A percentile compares a stretch with the other conserved stretches of the same genome.
Conservation (phyloP, 1,284 basidiomycete species). For the Coriolopsis trogii region DNA sequence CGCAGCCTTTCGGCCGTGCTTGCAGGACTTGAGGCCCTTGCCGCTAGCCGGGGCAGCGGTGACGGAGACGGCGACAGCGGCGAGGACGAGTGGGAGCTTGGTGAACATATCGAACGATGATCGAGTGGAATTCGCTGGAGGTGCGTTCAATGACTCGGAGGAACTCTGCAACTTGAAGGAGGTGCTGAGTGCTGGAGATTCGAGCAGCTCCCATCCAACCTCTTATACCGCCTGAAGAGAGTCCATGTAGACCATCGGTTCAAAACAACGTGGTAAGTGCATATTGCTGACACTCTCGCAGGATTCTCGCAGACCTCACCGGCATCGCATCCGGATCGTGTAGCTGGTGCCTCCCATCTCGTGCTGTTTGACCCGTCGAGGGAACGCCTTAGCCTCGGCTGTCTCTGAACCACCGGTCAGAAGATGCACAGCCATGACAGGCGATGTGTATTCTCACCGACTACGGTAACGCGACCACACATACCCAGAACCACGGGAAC, state of each 20-base stretch:
- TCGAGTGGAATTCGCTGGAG: too few relatives aligned
- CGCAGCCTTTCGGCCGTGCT: slow-evolving; percentile 28
- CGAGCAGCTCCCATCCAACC: too few relatives aligned
- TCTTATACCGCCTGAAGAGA: not conserved
- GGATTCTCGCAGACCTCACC: too few relatives aligned
- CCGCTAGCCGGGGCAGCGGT: slow-evolving; percentile 9
- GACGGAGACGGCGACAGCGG: slow-evolving; percentile 8
- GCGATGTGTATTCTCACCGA: not conserved
- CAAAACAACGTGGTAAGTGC: too few relatives aligned
- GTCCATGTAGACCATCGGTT: not conserved
- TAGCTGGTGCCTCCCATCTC: too few relatives aligned
- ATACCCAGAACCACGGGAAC: not conserved
- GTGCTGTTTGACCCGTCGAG: too few relatives aligned
- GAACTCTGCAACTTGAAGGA: slow-evolving; percentile 4
- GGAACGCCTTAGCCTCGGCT: too few relatives aligned
- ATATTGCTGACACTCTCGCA: too few relatives aligned
- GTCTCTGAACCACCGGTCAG: not conserved
- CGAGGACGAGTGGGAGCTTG: slow-evolving; percentile 11
- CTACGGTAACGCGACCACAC: not conserved
- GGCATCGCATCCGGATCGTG: too few relatives aligned
- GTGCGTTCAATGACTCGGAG: not conserved
- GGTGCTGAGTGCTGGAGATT: slow-evolving; percentile 1
- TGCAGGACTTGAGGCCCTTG: slow-evolving; percentile 17
- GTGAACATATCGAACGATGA: slow-evolving; percentile 9
- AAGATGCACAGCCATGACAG: not conserved